These are phyloP conservation scores for Pinus tabuliformis DNA, from an alignment of 75 land plant species.

Conservation along the genomic window DNA sequence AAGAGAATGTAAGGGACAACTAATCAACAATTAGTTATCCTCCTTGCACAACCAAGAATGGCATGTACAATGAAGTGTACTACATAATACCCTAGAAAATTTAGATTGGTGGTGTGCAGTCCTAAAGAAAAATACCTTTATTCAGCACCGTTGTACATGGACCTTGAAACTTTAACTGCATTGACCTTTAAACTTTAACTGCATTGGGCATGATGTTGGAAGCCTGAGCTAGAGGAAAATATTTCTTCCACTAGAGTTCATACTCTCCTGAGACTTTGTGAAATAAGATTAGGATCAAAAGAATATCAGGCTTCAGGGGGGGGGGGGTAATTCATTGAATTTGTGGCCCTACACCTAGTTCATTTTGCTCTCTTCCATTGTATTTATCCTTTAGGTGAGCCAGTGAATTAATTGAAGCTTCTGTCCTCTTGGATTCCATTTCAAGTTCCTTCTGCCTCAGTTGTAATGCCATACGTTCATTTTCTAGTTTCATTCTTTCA, in stretches of 20 bases:
- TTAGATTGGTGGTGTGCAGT: neutral
- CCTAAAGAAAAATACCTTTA: neutral
- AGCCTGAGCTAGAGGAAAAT: neutral
- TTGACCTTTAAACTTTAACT: neutral
- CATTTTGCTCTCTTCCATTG: slow-evolving; percentile 17
- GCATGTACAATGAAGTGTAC: neutral
- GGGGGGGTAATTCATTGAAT: neutral
- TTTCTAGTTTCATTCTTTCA: slow-evolving; percentile 56
- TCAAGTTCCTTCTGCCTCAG: slow-evolving; percentile 65
- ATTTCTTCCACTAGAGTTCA: neutral
- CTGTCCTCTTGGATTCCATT: slow-evolving; percentile 17
- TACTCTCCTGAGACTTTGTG: neutral
- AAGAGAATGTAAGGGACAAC: neutral
- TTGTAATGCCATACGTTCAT: slow-evolving; percentile 51
- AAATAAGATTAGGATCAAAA: neutral
- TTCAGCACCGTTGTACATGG: neutral
- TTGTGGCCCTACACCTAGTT: slow-evolving; percentile 10
- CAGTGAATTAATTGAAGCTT: slow-evolving; percentile 15
- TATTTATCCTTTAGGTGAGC: neutral
- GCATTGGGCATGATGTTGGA: neutral
- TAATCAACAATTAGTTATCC: neutral
- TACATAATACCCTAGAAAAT: neutral
- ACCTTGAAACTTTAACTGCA: neutral
- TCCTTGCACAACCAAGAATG: neutral
- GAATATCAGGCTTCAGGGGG: neutral